A percentile compares a stretch with the other conserved stretches of the same genome.
phyloP scores from a whole-genome alignment of 768 basidiomycete species.

The Leucosporidium yakuticum region DNA sequence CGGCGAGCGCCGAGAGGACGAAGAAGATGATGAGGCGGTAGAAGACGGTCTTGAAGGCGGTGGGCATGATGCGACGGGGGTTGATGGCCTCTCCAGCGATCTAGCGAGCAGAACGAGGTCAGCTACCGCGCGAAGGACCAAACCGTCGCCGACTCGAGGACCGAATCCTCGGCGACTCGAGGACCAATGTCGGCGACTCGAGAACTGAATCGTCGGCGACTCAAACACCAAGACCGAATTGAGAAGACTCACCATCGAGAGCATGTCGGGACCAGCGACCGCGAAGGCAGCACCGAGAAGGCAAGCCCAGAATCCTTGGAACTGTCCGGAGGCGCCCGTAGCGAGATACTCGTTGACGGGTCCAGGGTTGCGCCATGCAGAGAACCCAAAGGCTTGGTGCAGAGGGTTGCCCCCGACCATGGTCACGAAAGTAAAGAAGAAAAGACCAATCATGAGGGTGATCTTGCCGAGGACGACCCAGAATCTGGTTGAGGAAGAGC shows the following conservation, averaged over 20 bases:
- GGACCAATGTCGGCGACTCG: constrained; percentile 43
- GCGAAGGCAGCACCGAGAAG: constrained; percentile 53
- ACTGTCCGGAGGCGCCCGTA: neutral
- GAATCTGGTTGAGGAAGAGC: neutral
- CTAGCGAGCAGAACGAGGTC: no score
- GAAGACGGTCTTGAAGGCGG: constrained; percentile 62
- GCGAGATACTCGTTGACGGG: constrained; percentile 41
- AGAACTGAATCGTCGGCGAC: neutral
- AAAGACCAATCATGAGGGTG: neutral
- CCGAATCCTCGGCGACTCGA: no score
- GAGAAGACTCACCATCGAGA: neutral
- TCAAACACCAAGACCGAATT: constrained; percentile 22
- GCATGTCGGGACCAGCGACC: constrained; percentile 50
- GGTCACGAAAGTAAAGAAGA: constrained; percentile 2
- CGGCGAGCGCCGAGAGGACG: constrained; percentile 59
- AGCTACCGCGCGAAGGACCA: no score
- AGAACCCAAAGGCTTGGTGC: constrained; percentile 36
- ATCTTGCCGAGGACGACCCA: constrained; percentile 4
- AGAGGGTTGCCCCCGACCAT: neutral
- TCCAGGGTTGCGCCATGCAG: constrained; percentile 39
- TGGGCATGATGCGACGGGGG: constrained; percentile 47
- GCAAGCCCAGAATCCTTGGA: constrained; percentile 45
- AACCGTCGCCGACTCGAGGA: no score
- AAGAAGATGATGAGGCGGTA: constrained; percentile 72
- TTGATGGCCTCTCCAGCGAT: constrained; percentile 47